Evolutionary conservation across 169 alveolate genomes (phyloP).

Genomic region (Plasmodium chabaudi): DNA sequence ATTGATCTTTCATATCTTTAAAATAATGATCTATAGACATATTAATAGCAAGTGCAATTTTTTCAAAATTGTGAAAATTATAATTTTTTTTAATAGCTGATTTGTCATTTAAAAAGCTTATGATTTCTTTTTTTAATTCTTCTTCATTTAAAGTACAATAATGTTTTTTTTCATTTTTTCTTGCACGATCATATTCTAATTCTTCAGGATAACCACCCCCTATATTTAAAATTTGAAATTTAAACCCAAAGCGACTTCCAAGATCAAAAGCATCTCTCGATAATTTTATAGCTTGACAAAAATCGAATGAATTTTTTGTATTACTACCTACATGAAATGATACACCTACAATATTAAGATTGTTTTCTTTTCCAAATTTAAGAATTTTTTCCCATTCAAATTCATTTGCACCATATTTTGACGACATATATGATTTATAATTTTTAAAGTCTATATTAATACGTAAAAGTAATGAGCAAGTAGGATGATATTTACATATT

Average conservation of each 20-base stretch:
- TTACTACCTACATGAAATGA: conserved; percentile 77
- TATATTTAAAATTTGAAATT: conserved; percentile 42
- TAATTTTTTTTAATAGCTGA: conserved; percentile 26
- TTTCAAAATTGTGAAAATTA: conserved; percentile 50
- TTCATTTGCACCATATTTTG: conserved; percentile 73
- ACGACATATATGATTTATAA: conserved; percentile 71
- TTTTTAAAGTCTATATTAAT: conserved; percentile 69
- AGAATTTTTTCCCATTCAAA: conserved; percentile 57
- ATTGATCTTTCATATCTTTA: conserved; percentile 24
- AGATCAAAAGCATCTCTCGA: conserved; percentile 46
- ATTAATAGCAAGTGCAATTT: conserved; percentile 70
- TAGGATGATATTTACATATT: conserved; percentile 58
- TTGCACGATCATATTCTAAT: conserved; percentile 54
- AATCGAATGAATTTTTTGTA: conserved; percentile 49
- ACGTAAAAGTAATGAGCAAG: conserved; percentile 57
- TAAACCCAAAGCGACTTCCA: conserved; percentile 16
- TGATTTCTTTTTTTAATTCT: conserved; percentile 35
- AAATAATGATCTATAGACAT: conserved; percentile 66
- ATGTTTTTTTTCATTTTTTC: conserved; percentile 25
- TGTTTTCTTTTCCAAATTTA: conserved; percentile 23
- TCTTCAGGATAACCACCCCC: conserved; percentile 78
- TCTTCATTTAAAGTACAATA: conserved; percentile 38
- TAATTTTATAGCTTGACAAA: conserved; percentile 64
- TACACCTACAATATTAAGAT: conserved; percentile 43
- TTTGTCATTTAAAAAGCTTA: conserved; percentile 33